Base-by-base conservation (phyloP, 257 asterid genomes). In the Coffea canephora region DNA sequence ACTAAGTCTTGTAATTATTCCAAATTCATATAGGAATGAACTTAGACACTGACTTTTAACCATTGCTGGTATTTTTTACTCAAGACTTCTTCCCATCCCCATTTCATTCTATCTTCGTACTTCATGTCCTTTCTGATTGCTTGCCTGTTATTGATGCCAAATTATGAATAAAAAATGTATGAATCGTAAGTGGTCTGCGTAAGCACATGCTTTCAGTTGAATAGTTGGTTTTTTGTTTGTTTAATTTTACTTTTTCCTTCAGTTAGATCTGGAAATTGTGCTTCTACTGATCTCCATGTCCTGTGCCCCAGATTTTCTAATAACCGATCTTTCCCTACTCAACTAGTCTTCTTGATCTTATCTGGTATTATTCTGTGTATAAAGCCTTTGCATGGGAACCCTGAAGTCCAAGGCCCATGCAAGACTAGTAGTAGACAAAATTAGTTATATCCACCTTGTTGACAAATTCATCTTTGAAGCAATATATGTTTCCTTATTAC, bases 1-100 rank as follows among this genome's bases (percentile, higher is more conserved):
- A 75, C 52, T 57, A 76, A 69, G 73, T 76, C 36, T 55, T 75
- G 84, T 81, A 75, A 75, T 69, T 81, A 71, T 75, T 75, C 71
- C 45, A 67, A 74, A 75, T 55, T 41, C 43, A 64, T 77, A 67
- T 19, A 62, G 66, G 31, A 74, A 27, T 59, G 85, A 66, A 62
- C 45, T 69, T 55, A 57, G 59, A 16, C 71, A 69, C 27, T 21
- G 27, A 34, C 50, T 69, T 46, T 69, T 75, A 16, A 64, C 59
- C 39, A 62, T 41, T 65, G 23, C 50, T 39, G 45, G 59, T 78
- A 59, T 27, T 34, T 23, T 18, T 70, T 79, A 57, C 64, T 16
- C 3, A 13, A 2, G 12, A 41, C 3, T 67, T 27, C 54, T 9
- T 55, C 71, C 12, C 3, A 6, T 75, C 59, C 59, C 31, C 9